Evolutionary conservation across 345 rosid genomes (phyloP).

Genomic region (Cochlearia excelsa): DNA sequence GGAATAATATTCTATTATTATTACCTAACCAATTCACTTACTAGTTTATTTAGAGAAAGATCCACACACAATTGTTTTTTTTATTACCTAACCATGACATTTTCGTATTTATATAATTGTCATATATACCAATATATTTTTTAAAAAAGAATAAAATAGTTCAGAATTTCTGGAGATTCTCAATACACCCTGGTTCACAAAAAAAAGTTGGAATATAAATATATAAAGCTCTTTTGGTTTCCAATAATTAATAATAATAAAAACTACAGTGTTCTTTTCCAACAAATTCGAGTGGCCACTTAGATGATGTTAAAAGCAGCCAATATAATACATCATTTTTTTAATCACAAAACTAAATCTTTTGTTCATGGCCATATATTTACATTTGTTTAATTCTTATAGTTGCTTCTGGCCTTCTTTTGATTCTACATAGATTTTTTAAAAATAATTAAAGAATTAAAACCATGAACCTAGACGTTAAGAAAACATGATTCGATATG

Average conservation of each 20-base stretch:
- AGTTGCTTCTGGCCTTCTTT: conserved; percentile 25
- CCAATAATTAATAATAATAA: conserved; percentile 11
- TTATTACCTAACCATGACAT: too few species aligned
- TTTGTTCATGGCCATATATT: conserved; percentile 25
- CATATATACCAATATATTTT: conserved; percentile 10
- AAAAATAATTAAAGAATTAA: conserved; percentile 1
- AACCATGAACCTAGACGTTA: conserved; percentile 30
- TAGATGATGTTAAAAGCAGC: conserved; percentile 31
- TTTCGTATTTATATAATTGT: too few species aligned
- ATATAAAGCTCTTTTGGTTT: conserved; percentile 23
- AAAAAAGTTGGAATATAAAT: conserved; percentile 20
- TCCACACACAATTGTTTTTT: too few species aligned
- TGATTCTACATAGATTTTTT: conserved; percentile 4
- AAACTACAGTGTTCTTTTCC: conserved; percentile 37
- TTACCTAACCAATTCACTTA: too few species aligned
- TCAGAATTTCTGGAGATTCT: conserved; percentile 24
- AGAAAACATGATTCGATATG: conserved; percentile 37
- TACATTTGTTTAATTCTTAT: conserved; percentile 18
- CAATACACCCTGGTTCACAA: conserved; percentile 13
- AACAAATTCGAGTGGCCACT: conserved; percentile 41
- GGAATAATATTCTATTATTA: too few species aligned
- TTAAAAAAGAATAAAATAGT: too few species aligned
- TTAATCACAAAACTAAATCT: conserved; percentile 21
- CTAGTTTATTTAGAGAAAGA: too few species aligned
- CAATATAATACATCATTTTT: conserved; percentile 12